A percentile compares a stretch with the other conserved stretches of the same genome.
Conservation (phyloP, 768 basidiomycete genomes). For the Ephemerocybe angulata region DNA sequence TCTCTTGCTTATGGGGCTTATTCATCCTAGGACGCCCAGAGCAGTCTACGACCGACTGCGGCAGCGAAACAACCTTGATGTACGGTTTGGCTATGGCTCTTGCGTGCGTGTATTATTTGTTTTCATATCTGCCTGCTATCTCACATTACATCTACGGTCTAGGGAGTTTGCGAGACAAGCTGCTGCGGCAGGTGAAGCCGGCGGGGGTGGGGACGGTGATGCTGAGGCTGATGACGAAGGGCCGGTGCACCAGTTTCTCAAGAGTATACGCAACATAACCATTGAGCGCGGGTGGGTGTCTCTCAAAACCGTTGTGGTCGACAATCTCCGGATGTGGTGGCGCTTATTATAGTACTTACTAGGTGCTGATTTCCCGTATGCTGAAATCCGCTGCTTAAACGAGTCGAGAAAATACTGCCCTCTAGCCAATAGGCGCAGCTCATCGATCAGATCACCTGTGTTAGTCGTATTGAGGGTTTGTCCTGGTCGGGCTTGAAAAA, state of each 20-base stretch:
- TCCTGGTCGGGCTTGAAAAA: no score
- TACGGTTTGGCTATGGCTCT: conserved; percentile 18
- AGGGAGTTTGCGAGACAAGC: no score
- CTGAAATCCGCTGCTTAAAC: no score
- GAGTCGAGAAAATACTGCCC: no score
- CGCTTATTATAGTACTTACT: no score
- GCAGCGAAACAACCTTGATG: conserved; percentile 11
- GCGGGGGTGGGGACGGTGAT: no score
- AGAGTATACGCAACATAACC: conserved; percentile 18
- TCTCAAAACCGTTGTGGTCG: background rate
- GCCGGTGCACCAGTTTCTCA: conserved; percentile 18
- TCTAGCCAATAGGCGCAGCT: no score
- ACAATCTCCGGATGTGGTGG: background rate
- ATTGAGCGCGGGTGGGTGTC: conserved; percentile 18
- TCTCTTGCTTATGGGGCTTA: background rate
- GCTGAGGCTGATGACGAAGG: no score
- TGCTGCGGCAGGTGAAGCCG: no score
- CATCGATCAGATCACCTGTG: no score
- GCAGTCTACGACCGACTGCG: conserved; percentile 17
- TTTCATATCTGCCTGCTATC: background rate
- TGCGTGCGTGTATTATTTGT: conserved; percentile 7
- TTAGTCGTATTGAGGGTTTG: no score
- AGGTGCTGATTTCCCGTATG: no score
- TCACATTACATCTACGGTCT: background rate
- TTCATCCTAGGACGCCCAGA: conserved; percentile 13